phyloP scores from a whole-genome alignment of 306 rosid genomes.

The Trichosanthes truncata region DNA sequence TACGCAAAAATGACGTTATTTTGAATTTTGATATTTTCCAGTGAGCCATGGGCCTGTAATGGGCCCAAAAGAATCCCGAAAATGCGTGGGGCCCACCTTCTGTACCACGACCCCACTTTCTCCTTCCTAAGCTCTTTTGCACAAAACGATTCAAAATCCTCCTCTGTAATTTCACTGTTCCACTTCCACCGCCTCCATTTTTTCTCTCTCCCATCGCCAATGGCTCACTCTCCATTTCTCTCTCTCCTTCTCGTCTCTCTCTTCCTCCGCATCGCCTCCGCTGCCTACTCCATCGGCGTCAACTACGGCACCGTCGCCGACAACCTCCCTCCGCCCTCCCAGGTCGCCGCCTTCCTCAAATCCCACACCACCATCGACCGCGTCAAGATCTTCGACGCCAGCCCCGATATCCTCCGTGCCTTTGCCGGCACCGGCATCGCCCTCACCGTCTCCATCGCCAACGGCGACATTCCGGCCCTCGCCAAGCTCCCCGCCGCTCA shows the following conservation, averaged over 20 bases:
- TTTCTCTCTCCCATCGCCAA: slow-evolving; percentile 3
- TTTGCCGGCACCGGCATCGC: slow-evolving; percentile 52
- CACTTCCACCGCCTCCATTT: neutral
- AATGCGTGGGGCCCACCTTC: neutral
- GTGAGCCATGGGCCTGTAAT: neutral
- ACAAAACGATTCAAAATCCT: neutral
- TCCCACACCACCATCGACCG: slow-evolving; percentile 64
- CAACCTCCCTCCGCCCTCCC: slow-evolving; percentile 63
- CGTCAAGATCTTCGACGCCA: slow-evolving; percentile 61
- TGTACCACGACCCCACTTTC: neutral
- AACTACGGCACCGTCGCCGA: slow-evolving; percentile 82
- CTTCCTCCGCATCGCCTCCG: neutral
- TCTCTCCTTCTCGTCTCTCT: slow-evolving; percentile 8
- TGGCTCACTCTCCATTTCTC: slow-evolving; percentile 20
- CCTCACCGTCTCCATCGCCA: slow-evolving; percentile 48
- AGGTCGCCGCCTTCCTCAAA: slow-evolving; percentile 58
- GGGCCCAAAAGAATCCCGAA: neutral
- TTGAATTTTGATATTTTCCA: too few species aligned
- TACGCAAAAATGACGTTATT: too few species aligned
- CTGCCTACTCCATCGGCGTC: slow-evolving; percentile 48
- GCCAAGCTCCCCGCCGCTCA: slow-evolving; percentile 46
- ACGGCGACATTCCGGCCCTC: slow-evolving; percentile 57
- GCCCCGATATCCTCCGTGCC: slow-evolving; percentile 53
- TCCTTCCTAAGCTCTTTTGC: neutral
- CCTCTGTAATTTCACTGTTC: neutral